Percentiles rank a stretch among this genome's conserved stretches.
Conservation (phyloP, 305 asterid genomes). For the Rubia tinctorum region DNA sequence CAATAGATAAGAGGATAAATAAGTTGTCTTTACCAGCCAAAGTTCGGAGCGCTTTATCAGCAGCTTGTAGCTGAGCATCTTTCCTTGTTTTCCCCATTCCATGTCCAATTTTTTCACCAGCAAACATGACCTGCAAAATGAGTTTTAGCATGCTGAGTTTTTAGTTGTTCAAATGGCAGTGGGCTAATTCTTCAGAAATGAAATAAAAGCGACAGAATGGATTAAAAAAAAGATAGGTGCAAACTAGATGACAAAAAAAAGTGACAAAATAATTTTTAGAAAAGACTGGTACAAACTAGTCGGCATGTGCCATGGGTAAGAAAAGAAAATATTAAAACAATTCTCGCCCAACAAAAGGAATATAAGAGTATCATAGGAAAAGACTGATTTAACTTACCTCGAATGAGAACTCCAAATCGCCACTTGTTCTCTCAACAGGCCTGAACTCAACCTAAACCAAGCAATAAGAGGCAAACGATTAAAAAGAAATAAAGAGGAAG, state of each 20-base stretch:
- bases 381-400: slow-evolving; percentile 54
- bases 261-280: no score
- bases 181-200: slow-evolving; percentile 10
- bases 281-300: background rate
- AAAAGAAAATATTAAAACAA: background rate
- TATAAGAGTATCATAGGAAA: background rate
- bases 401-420: slow-evolving; percentile 71
- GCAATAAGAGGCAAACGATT: slow-evolving; percentile 23
- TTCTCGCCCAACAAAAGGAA: background rate
- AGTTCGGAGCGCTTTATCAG: slow-evolving; percentile 88
- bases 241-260: background rate
- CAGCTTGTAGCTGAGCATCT: slow-evolving; percentile 99
- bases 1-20: slow-evolving; percentile 4
- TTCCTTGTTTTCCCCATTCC: slow-evolving; percentile 95
- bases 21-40: slow-evolving; percentile 67
- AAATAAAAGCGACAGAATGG: background rate
- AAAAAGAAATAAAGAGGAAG: slow-evolving; percentile 1
- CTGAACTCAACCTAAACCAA: slow-evolving; percentile 76
- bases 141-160: slow-evolving; percentile 25
- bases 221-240: background rate
- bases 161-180: slow-evolving; percentile 10
- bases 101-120: slow-evolving; percentile 82
- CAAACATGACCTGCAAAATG: slow-evolving; percentile 62
- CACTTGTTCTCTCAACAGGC: slow-evolving; percentile 64
- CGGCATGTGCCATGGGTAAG: background rate